Evolutionary conservation across 768 basidiomycete species (phyloP), one percentile per base, ranked within the genome.

Genomic region (Filobasidium wieringae): DNA sequence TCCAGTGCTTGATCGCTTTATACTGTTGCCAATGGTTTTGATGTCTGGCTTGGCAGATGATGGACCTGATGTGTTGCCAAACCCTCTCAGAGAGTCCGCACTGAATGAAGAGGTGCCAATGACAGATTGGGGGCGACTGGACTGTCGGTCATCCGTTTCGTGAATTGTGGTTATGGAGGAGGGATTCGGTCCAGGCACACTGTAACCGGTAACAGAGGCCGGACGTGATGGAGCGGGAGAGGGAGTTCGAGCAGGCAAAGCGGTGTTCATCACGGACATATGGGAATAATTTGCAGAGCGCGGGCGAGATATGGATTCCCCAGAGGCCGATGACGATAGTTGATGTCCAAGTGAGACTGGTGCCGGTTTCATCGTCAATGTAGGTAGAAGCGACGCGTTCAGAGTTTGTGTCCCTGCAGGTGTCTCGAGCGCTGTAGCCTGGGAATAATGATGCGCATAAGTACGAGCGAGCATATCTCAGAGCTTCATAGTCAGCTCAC

Each of bases 341-440:
- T 17, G 37, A 54, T 12, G 37, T 19, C 30, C 36, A 19, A 26
- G 43, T 47, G 41, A 55, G 33, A 30, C 59, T 26, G 68, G 60
- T 24, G 62, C 53, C 6, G 57, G 57, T 43, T 24, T 63, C 34
- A 19, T 64, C 59, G 73, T 71, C 27, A 74, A 63, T 19, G 69
- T 65, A 33, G 74, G 71, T 26, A 77, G 64, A 15, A 74, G 50
- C 31, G 69, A 67, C n/a, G 70, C 50, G 32, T 67, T 72, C 52
- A 92, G 77, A 66, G 87, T 84, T 71, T 91, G 88, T 66, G 90
- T 87, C 14, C 90, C 90, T 27, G 85, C 66, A 1, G 88, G 85
- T 47, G 82, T 85, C 74, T 95, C 91, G 40, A 95, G 73, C 0
- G 80, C 80, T 72, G 84, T 81, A 32, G 84, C 80, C 91, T 92